phyloP scores from a whole-genome alignment of 306 rosid species.

The Inga laurina region DNA sequence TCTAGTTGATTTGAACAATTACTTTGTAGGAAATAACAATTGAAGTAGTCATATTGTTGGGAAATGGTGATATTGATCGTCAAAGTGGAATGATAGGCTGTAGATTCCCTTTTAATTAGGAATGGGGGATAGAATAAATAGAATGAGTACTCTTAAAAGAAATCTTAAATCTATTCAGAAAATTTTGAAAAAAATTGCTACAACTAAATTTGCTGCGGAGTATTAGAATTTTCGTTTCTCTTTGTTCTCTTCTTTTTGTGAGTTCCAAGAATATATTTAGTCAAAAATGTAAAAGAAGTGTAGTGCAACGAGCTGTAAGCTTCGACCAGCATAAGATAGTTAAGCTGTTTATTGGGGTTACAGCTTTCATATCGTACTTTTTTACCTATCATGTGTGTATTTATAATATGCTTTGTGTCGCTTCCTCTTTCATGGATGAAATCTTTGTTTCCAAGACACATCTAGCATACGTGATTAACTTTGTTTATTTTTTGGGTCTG shows the following conservation, averaged over 20 bases:
- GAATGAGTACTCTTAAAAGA: background rate
- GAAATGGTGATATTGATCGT: background rate
- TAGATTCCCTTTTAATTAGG: background rate
- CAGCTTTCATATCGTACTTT: background rate
- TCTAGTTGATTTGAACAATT: background rate
- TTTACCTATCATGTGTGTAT: background rate
- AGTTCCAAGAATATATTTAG: background rate
- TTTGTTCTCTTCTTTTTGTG: background rate
- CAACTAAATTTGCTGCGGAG: background rate
- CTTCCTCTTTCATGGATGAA: constrained; percentile 12
- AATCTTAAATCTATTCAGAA: background rate
- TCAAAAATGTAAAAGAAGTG: background rate
- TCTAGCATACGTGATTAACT: background rate
- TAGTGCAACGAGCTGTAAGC: background rate
- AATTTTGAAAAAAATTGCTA: background rate
- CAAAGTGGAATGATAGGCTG: background rate
- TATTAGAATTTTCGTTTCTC: background rate
- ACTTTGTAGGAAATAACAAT: background rate
- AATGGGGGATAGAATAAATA: background rate
- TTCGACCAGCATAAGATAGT: background rate
- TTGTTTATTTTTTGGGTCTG: background rate
- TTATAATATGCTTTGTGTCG: background rate
- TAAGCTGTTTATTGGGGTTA: background rate
- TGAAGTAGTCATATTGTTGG: background rate
- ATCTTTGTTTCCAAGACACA: background rate